phyloP scores from a whole-genome alignment of 225 moss, liverwort and hornwort genomes.

The Marchantia paleacea region DNA sequence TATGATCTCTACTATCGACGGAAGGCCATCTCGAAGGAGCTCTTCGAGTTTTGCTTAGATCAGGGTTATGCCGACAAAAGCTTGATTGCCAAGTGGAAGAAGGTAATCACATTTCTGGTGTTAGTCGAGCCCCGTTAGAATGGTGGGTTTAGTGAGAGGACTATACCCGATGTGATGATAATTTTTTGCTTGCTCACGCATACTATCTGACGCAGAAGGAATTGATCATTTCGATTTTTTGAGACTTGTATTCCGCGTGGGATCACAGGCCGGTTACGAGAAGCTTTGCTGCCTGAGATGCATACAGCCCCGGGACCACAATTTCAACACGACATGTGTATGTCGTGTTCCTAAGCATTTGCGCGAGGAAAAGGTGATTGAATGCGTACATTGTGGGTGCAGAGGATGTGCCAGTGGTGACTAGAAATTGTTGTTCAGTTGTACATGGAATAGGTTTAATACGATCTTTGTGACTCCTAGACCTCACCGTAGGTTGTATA shows the following conservation, averaged over 20 bases:
- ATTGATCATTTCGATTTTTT: too few species aligned
- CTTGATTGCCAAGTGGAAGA: slow-evolving; percentile 98
- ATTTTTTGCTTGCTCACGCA: neutral
- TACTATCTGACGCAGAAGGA: too few species aligned
- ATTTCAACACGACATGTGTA: slow-evolving; percentile 98
- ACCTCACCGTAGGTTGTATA: slow-evolving; percentile 11
- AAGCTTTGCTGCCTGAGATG: slow-evolving; percentile 94
- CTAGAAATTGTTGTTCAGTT: slow-evolving; percentile 19
- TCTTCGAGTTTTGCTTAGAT: slow-evolving; percentile 94
- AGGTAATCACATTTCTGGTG: slow-evolving; percentile 40
- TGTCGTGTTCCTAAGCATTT: slow-evolving; percentile 99
- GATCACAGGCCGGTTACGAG: slow-evolving; percentile 88
- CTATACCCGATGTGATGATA: too few species aligned
- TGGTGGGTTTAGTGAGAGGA: too few species aligned
- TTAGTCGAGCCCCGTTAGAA: too few species aligned
- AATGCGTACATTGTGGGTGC: slow-evolving; percentile 98
- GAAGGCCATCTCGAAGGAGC: slow-evolving; percentile 86
- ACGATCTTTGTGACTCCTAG: neutral
- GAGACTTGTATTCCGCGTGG: neutral
- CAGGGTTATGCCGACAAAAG: slow-evolving; percentile 96
- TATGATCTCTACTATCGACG: slow-evolving; percentile 92
- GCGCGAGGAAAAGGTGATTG: slow-evolving; percentile 97
- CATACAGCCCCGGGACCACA: slow-evolving; percentile 99
- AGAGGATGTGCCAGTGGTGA: slow-evolving; percentile 99
- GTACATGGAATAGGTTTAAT: neutral